Evolutionary conservation across 73 alveolate species (phyloP), one percentile per base, ranked within the genome.

Genomic region (Paramecium tetraurelia): DNA sequence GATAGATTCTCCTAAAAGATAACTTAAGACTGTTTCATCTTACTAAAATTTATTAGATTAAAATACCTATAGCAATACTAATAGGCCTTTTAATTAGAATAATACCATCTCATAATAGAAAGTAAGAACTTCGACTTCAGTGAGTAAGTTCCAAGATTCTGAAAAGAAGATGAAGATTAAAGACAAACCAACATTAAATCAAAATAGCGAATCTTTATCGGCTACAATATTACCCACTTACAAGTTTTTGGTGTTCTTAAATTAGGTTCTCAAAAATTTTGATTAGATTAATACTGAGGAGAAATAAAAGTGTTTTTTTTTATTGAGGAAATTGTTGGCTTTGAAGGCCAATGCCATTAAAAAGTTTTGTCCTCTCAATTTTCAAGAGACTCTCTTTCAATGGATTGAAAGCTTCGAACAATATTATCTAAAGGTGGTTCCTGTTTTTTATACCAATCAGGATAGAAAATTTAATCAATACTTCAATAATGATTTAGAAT

Each of bases 151-250:
- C 21, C 33, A 1, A 27, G 84, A 24, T 63, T 63, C 46, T 27
- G 84, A 63, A 14, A 12, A 33, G 24, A 1, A 10, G 10, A 63
- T 11, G 16, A 63, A 27, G 22, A 63, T 14, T 31, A 63, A 63
- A 63, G 84, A 63, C 2, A 7, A 63, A 63, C 6, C 6, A 27
- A 2, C 7, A 18, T 27, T 63, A 0, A 53, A 53, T 53, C n/a
- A 53, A 53, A 53, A 4, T 6, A 18, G 11, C 5, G 84, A 63
- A 20, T 63, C 86, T 12, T 36, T 72, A 72, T 40, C 86, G 0
- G 86, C 35, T 14, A 72, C 86, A 72, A 72, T 72, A 36, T 29
- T 18, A 40, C 86, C 86, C 14, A 72, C 86, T 5, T 72, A 72
- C 24, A 72, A 40, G 24, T 72, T 72, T 38, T 72, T 72, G 12